These are phyloP conservation scores for Camelina hispida DNA, from an alignment of 345 rosid species.

Conservation along the genomic window DNA sequence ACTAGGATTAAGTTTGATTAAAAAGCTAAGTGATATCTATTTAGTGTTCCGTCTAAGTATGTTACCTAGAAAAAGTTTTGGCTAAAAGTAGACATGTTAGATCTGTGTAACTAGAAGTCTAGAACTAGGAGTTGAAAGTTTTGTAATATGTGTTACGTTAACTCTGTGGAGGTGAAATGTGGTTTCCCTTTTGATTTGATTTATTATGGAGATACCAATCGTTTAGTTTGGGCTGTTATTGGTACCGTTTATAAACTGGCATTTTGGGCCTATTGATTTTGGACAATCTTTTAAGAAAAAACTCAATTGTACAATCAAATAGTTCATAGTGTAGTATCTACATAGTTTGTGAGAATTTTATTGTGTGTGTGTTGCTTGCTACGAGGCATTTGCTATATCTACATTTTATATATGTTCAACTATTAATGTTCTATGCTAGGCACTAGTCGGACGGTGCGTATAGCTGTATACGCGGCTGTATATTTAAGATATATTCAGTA, in stretches of 20 bases:
- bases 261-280: neutral
- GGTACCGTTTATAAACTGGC: neutral
- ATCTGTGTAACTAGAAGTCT: constrained; percentile 11
- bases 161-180: neutral
- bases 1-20: constrained; percentile 21
- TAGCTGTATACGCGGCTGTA: too few relatives aligned
- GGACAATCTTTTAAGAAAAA: neutral
- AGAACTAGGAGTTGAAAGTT: constrained; percentile 14
- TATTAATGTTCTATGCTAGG: neutral
- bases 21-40: neutral
- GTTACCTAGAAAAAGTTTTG: neutral
- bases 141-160: constrained; percentile 11
- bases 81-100: neutral
- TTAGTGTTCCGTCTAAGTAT: neutral
- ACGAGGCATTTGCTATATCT: neutral
- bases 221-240: neutral
- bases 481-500: too few relatives aligned
- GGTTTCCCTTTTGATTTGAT: neutral
- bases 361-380: too few relatives aligned
- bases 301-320: neutral
- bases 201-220: neutral
- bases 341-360: neutral
- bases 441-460: too few relatives aligned
- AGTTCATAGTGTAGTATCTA: neutral
- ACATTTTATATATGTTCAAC: neutral